Evolutionary conservation across 1,139 yeast species (phyloP), one percentile per base, ranked within the genome.

Genomic region (Trichomonascaceae sp.): DNA sequence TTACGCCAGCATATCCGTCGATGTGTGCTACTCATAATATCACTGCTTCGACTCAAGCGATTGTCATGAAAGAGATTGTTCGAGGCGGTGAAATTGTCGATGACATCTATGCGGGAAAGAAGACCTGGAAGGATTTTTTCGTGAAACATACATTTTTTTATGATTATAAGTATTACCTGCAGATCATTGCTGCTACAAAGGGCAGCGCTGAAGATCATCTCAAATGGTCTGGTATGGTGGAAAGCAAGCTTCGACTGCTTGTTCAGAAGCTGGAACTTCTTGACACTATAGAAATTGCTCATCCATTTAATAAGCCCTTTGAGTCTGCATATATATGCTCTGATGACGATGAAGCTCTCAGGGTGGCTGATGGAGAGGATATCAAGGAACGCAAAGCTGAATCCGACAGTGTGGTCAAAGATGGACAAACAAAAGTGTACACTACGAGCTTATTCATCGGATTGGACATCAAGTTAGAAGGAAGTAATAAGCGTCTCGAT

Each of bases 21-120:
- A 93, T 93, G 99, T 93, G 99, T 71, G 97, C 99, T 0, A 93
- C 99, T 0, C 99, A 93, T 68, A 93, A 93, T 68, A 91, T 93
- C 47, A 85, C 95, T 0, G 80, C 80, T 18, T 89, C 97, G 0
- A 91, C 98, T 0, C 95, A 88, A 66, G 82, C 80, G 61, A 81
- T 93, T 17, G 88, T 93, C 39, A 65, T 89, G 66, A 68, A 74
- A 17, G 99, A 93, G 67, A 77, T 93, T 62, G 71, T 77, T 55
- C 80, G 96, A 59, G 98, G 96, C 0, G 76, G 79, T 1, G 82
- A 79, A 45, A 75, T 90, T 9, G 81, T 89, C 75, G 81, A 77
- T 60, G 86, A 83, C n/a, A 86, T 95, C 50, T 75, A 75, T 55
- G 59, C 74, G 10, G 90, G 90, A 20, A 79, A 77, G 58, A 80